Evolutionary conservation across 331 rosid species (phyloP), one percentile per base, ranked within the genome.

Genomic region (Spiraea crenata): DNA sequence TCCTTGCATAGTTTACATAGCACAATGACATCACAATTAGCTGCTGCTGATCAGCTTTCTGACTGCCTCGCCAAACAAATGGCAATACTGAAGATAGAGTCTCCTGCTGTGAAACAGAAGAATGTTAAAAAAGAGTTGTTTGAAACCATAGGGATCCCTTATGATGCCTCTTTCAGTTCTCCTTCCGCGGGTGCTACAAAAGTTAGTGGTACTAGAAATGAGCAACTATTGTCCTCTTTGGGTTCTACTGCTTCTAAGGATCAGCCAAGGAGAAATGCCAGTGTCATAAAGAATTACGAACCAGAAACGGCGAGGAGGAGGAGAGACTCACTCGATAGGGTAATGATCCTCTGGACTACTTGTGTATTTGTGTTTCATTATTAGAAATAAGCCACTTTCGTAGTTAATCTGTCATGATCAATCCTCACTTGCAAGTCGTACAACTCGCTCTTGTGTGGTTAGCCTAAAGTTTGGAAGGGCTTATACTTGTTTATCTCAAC

Each of bases 281-380:
- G 85, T 81, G 82, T 81, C 50, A n/a, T 72, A 66, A 93, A 87
- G 78, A 83, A 77, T 76, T 79, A 73, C 71, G 97, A 89, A 74
- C 84, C 85, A 51, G 99, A 91, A 79, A 86, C 80, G 34, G 84
- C 92, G 31, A 86, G 97, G 86, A 88, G 98, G 85, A 93, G 97
- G 72, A 89, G 99, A 86, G 99, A 87, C 74, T 91, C 97, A 50
- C 90, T 93, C 76, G 97, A 93, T 81, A 88, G 72, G 92, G 96
- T 93, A 93, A 74, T 66, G 74, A 63, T 79, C 67, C 51, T 72
- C 67, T 72, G 4, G 38, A 72, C 44, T 62, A 31, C 15, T 20
- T 56, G 15, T 41, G 48, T 74, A 41, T 57, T 67, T 41, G 20
- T 35, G 41, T 38, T 57, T 65, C 38, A 45, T 9, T 42, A 9